phyloP scores from a whole-genome alignment of 1,284 basidiomycete genomes.

The Somion occarium region DNA sequence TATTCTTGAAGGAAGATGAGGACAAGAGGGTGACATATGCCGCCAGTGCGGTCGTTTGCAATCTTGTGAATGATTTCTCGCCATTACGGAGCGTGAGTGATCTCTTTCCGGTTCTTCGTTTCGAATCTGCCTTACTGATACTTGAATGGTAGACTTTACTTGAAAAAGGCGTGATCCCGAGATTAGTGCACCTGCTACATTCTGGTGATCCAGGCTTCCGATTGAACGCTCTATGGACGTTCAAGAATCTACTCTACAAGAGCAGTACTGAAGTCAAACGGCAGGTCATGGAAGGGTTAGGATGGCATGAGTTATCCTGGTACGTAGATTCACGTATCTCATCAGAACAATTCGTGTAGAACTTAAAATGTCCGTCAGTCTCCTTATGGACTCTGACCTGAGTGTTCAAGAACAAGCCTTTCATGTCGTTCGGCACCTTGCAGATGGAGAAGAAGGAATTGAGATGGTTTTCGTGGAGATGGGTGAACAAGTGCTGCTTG shows the following conservation, averaged over 20 bases:
- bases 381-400: conserved; percentile 43
- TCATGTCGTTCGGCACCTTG: conserved; percentile 57
- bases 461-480: conserved; percentile 52
- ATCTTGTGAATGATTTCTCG: conserved; percentile 83
- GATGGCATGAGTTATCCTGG: conserved; percentile 54
- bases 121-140: too few species aligned
- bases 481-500: conserved; percentile 39
- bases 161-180: conserved; percentile 56
- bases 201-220: conserved; percentile 53
- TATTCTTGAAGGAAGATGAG: conserved; percentile 52
- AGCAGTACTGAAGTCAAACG: conserved; percentile 54
- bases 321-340: conserved; percentile 28
- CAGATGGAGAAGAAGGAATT: conserved; percentile 58
- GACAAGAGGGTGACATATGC: conserved; percentile 70
- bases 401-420: conserved; percentile 65
- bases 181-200: conserved; percentile 55
- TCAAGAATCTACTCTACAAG: conserved; percentile 75
- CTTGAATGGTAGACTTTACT: conserved; percentile 46
- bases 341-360: neutral
- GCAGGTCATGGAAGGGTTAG: conserved; percentile 58
- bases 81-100: conserved; percentile 64
- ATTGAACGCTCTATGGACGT: conserved; percentile 72
- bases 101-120: too few species aligned
- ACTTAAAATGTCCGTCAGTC: conserved; percentile 25
- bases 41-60: conserved; percentile 75